These are phyloP conservation scores for Sugiyamaella novakii DNA, from an alignment of 1,139 yeast species.

Conservation along the genomic window DNA sequence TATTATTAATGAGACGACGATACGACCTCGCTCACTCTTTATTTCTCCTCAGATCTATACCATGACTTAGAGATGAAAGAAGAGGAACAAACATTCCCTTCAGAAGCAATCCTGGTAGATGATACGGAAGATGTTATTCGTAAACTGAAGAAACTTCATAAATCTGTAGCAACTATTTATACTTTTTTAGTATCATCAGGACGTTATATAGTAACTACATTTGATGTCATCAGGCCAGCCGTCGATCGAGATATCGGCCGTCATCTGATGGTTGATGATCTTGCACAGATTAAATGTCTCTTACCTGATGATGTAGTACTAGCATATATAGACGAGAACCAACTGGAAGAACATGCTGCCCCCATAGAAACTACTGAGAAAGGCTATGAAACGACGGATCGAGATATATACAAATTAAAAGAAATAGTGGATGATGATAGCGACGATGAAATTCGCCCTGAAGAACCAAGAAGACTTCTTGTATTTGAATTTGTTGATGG, in stretches of 20 bases:
- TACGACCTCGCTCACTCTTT: too few species aligned
- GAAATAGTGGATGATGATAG: conserved; percentile 42
- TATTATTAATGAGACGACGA: too few species aligned
- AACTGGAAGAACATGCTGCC: conserved; percentile 33
- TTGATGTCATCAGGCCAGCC: conserved; percentile 52
- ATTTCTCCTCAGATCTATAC: neutral
- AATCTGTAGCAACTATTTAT: conserved; percentile 47
- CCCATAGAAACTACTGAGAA: conserved; percentile 11
- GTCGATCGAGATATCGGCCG: conserved; percentile 46
- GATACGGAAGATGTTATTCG: conserved; percentile 3
- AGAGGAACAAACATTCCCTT: neutral
- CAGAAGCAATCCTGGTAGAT: too few species aligned
- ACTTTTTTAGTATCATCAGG: conserved; percentile 56
- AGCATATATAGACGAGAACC: conserved; percentile 58
- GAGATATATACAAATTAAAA: conserved; percentile 50
- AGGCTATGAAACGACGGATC: conserved; percentile 48
- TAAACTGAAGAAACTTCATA: conserved; percentile 23
- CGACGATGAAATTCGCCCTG: conserved; percentile 21
- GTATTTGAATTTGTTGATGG: conserved; percentile 82
- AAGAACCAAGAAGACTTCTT: conserved; percentile 53
- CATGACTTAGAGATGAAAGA: neutral
- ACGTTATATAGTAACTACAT: conserved; percentile 58
- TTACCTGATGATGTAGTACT: conserved; percentile 69
- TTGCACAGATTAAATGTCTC: conserved; percentile 64
- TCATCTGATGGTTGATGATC: conserved; percentile 47